Evolutionary conservation across 495 filamentous ascomycete species (phyloP).

Genomic region (Aspergillus affinis): DNA sequence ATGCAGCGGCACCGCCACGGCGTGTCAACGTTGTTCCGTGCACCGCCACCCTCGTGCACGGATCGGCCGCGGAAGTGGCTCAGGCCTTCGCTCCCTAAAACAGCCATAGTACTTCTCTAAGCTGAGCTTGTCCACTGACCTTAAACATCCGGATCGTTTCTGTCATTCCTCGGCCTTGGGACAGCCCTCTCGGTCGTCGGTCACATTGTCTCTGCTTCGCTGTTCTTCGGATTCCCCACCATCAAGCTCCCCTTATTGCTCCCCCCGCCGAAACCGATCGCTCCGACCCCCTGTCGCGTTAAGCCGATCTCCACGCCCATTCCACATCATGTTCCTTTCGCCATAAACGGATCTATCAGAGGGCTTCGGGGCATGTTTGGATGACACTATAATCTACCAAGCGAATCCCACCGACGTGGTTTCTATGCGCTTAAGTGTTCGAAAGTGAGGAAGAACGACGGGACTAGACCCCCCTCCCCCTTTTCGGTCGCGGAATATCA

Average conservation of each 20-base stretch:
- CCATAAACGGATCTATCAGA: slow-evolving; percentile 8
- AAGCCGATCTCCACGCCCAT: slow-evolving; percentile 10
- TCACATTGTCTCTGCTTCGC: neutral
- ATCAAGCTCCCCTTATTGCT: neutral
- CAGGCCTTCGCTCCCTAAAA: slow-evolving; percentile 17
- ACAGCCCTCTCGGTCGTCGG: neutral
- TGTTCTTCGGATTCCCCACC: slow-evolving; percentile 1
- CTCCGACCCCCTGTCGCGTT: slow-evolving; percentile 14
- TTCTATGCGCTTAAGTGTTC: slow-evolving; percentile 15
- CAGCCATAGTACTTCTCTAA: slow-evolving; percentile 4
- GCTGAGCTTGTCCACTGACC: neutral
- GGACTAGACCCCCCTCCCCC: neutral
- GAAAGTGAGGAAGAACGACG: neutral
- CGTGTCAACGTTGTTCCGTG: slow-evolving; percentile 39
- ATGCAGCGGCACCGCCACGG: slow-evolving; percentile 31
- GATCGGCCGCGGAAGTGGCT: slow-evolving; percentile 42
- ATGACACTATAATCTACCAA: slow-evolving; percentile 28
- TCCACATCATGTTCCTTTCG: slow-evolving; percentile 21
- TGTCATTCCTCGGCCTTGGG: neutral
- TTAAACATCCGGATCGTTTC: neutral
- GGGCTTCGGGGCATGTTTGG: slow-evolving; percentile 32
- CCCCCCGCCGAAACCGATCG: slow-evolving; percentile 1
- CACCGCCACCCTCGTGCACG: slow-evolving; percentile 12
- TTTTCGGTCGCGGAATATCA: neutral
- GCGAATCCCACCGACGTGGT: slow-evolving; percentile 30